Conservation (phyloP, 164 flowering plant species). For the Piper longum region DNA sequence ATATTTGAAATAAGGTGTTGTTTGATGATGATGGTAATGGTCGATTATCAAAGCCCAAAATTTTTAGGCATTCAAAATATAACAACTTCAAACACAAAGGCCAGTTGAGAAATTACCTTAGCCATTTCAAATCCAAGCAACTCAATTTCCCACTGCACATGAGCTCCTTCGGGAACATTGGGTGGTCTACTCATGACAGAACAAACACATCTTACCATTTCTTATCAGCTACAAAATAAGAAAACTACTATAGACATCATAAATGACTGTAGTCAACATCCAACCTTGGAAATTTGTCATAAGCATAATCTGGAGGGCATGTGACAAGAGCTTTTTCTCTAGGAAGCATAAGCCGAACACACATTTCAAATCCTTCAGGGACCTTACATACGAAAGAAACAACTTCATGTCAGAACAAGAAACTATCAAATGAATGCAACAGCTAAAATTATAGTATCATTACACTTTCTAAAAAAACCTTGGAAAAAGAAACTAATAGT, state of each 20-base stretch:
- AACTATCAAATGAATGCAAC: neutral
- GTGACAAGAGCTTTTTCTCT: constrained; percentile 83
- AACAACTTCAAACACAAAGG: neutral
- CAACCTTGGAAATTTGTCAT: constrained; percentile 88
- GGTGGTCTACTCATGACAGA: constrained; percentile 44
- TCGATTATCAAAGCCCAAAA: too few species aligned
- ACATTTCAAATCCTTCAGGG: constrained; percentile 98
- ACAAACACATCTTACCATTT: neutral
- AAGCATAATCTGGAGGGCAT: constrained; percentile 98
- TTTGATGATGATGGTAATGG: too few species aligned
- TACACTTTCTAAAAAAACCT: neutral
- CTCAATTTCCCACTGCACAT: constrained; percentile 90
- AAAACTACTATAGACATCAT: neutral
- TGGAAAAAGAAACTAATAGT: neutral
- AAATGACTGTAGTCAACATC: neutral
- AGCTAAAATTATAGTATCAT: neutral
- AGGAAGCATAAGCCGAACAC: constrained; percentile 90
- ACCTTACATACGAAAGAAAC: constrained; percentile 31
- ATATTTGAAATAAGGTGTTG: too few species aligned
- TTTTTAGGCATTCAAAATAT: too few species aligned
- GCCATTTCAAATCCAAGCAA: constrained; percentile 93
- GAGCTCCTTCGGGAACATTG: constrained; percentile 87
- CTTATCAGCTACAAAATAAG: neutral
- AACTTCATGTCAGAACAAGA: constrained; percentile 3
- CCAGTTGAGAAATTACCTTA: constrained; percentile 29